Evolutionary conservation across 2,329 filamentous ascomycete genomes (phyloP).

Genomic region (Epichloe uncinata): DNA sequence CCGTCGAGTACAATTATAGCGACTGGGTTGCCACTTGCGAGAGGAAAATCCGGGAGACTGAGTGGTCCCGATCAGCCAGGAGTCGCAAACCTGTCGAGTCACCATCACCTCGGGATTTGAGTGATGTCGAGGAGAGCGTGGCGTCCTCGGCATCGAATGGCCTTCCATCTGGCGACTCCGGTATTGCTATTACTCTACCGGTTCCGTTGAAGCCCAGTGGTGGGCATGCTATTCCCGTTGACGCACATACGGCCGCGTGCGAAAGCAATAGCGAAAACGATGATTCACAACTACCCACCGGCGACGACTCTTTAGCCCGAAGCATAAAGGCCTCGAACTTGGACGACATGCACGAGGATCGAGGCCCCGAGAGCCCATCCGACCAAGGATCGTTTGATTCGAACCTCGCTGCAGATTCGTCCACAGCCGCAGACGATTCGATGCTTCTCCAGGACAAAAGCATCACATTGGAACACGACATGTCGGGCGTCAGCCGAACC

Average conservation of each 20-base stretch:
- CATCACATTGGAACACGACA: slow-evolving; percentile 5
- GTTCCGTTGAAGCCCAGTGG: not conserved
- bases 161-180: not conserved
- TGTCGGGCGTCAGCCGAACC: slow-evolving; percentile 6
- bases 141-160: not conserved
- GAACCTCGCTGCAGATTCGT: slow-evolving; percentile 1
- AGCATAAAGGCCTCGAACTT: not conserved
- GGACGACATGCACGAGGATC: not conserved
- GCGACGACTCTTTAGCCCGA: not conserved
- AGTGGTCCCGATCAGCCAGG: slow-evolving; percentile 25
- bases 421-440: not conserved
- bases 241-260: not conserved
- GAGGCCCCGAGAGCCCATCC: not conserved
- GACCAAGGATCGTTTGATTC: not conserved
- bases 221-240: not conserved
- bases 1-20: slow-evolving; percentile 61
- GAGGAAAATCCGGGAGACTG: slow-evolving; percentile 54
- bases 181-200: not conserved
- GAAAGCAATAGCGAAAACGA: not conserved
- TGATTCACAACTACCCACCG: not conserved
- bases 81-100: not conserved
- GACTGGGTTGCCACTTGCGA: slow-evolving; percentile 74
- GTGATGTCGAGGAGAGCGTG: not conserved
- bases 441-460: not conserved
- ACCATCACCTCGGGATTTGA: not conserved